Base-by-base conservation (phyloP, 495 filamentous ascomycete species). In the Penicillium crystallinum region DNA sequence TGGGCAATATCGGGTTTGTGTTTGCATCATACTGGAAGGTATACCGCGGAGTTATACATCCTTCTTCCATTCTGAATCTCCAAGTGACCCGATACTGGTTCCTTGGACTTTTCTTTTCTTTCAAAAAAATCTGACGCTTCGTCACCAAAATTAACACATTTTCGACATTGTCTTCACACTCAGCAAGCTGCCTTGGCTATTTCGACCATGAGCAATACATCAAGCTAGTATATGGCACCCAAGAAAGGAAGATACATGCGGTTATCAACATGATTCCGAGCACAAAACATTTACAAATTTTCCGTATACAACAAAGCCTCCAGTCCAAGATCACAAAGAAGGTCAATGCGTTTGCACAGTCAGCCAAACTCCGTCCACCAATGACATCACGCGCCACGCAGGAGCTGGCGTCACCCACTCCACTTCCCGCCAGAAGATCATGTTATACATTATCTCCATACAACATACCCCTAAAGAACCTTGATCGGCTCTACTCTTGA, bases 321-420 rank as follows among this genome's bases (percentile, higher is more conserved):
- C n/a, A n/a, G n/a, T n/a, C n/a, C n/a, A n/a, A n/a, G n/a, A n/a
- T n/a, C n/a, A n/a, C n/a, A n/a, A n/a, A n/a, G n/a, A n/a, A n/a
- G n/a, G n/a, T n/a, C n/a, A n/a, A n/a, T 27, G 23, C 23, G 23
- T 7, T 27, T 27, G 23, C 12, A n/a, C 47, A 49, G 47, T 49
- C 47, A 49, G 47, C 47, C 25, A 15, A 10, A 45, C 33, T 38
- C 11, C 14, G 6, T 30, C 39, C n/a, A 39, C 61, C 58, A 64
- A 64, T 64, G n/a, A 39, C 6, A 6, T 15, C 14, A 10, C 19
- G 51, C 15, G 62, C 59, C 56, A 57, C 62, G 62, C 59, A 62
- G 49, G 31, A 39, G 63, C 63, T 64, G 53, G 55, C 63, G 63
- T 66, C 63, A 65, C 55, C 63, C 31, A 40, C 61, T 62, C 63